These are phyloP conservation scores for Heliosperma pusillum DNA, from an alignment of 148 eudicot genomes.

Conservation along the genomic window DNA sequence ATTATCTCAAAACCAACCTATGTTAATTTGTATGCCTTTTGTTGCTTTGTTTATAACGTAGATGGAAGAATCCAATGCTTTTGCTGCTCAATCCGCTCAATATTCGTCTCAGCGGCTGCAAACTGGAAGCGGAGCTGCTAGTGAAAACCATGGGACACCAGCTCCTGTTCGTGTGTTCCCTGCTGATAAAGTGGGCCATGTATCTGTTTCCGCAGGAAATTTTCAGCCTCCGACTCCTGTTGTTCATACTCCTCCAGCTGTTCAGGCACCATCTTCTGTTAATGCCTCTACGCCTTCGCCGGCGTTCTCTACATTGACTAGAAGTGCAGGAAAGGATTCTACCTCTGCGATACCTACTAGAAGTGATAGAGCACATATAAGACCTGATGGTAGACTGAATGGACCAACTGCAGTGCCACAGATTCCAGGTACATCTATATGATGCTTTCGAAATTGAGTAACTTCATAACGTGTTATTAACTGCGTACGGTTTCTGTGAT, in stretches of 20 bases:
- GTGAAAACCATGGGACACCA: constrained; percentile 44
- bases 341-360: constrained; percentile 36
- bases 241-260: constrained; percentile 39
- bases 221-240: constrained; percentile 41
- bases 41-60: constrained; percentile 21
- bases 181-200: constrained; percentile 50
- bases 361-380: constrained; percentile 47
- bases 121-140: constrained; percentile 32
- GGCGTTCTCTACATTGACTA: constrained; percentile 25
- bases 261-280: constrained; percentile 26
- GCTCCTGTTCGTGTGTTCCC: constrained; percentile 36
- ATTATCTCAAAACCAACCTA: not conserved
- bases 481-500: not conserved
- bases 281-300: constrained; percentile 49
- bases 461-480: not conserved
- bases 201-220: constrained; percentile 40
- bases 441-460: not conserved
- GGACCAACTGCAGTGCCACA: constrained; percentile 47
- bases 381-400: constrained; percentile 55
- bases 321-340: constrained; percentile 44
- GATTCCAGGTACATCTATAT: constrained; percentile 48
- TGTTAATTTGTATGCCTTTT: not conserved
- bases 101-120: constrained; percentile 47
- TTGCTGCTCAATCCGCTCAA: constrained; percentile 45
- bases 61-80: constrained; percentile 76